Evolutionary conservation across 2,329 filamentous ascomycete genomes (phyloP), one percentile per base, ranked within the genome.

Genomic region (Trichoderma asperellum): DNA sequence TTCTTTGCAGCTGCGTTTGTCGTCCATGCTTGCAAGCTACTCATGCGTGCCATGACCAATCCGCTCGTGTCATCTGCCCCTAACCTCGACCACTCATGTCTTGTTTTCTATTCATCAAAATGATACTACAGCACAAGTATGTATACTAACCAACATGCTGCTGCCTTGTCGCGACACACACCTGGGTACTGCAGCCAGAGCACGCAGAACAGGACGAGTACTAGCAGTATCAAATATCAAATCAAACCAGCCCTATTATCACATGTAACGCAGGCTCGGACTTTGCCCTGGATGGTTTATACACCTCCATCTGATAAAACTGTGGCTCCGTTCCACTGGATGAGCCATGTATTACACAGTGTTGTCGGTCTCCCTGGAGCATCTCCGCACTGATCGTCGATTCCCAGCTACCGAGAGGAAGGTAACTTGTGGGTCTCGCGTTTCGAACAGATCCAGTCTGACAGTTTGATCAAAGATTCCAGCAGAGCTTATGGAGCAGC

Each of bases 301-400:
- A 24, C 34, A 24, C 11, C 24, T 55, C 21, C 14, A 24, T 55
- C 52, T n/a, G n/a, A n/a, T n/a, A n/a, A 16, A 43, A 47, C 53
- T 43, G 53, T 47, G 62, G 62, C 35, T 52, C 59, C 62, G 62
- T 65, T 65, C 27, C 62, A 40, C 52, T 21, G 37, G 24, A 34
- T 55, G 21, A 55, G 47, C 61, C 29, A 32, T 32, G 29, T 32
- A 32, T 21, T 49, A 21, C 52, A 57, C 52, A 57, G 53, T 40
- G 35, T 37, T 55, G 40, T 27, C 37, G 4, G 27, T 58, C 62
- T 63, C 59, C 59, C 67, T 68, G 56, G 64, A 60, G 55, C 40
- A 29, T 56, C 68, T 69, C 68, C 68, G 60, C 68, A 69, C 55
- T 64, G 68, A 69, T 69, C 68, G 68, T 69, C 68, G 68, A 57